These are phyloP conservation scores for Botrytis medusae DNA, from an alignment of 2,329 filamentous ascomycete species.

Conservation along the genomic window DNA sequence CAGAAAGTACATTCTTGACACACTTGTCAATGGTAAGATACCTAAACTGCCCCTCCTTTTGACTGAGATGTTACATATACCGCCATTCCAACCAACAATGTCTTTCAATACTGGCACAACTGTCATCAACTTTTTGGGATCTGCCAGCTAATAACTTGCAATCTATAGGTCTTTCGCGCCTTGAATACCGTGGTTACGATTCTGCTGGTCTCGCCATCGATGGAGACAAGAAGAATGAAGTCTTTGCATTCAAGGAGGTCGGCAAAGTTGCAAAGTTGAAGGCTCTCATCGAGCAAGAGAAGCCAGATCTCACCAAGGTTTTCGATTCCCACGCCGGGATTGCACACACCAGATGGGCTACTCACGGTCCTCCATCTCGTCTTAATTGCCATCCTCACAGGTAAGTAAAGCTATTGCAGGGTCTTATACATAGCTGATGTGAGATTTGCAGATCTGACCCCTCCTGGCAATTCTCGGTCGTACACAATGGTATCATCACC, in stretches of 20 bases:
- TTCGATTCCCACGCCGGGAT: slow-evolving; percentile 99
- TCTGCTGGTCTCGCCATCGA: slow-evolving; percentile 94
- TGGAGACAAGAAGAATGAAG: slow-evolving; percentile 98
- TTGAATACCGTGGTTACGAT: slow-evolving; percentile 98
- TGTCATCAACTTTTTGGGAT: not conserved
- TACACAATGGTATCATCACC: slow-evolving; percentile 99
- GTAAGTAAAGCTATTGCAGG: slow-evolving; percentile 51
- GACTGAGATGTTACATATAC: slow-evolving; percentile 1
- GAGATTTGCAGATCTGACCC: slow-evolving; percentile 71
- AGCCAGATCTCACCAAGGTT: slow-evolving; percentile 84
- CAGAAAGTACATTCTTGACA: slow-evolving; percentile 92
- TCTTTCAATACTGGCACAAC: not conserved
- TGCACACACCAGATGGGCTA: slow-evolving; percentile 98
- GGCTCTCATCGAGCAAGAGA: slow-evolving; percentile 81
- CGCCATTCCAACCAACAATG: not conserved
- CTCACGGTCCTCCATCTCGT: slow-evolving; percentile 90
- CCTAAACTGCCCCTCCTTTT: slow-evolving; percentile 19
- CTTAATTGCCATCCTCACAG: slow-evolving; percentile 98
- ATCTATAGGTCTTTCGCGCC: slow-evolving; percentile 64
- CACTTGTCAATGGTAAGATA: slow-evolving; percentile 76
- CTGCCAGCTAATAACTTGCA: slow-evolving; percentile 2
- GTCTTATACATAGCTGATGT: slow-evolving; percentile 25
- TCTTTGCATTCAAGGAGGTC: slow-evolving; percentile 97
- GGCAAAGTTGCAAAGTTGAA: slow-evolving; percentile 98
- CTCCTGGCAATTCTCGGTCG: slow-evolving; percentile 93